Percentiles rank a stretch among this genome's conserved stretches.
These are phyloP conservation scores for Isoetes taiwanensis DNA, from an alignment of 75 land plant species.

Conservation along the genomic window DNA sequence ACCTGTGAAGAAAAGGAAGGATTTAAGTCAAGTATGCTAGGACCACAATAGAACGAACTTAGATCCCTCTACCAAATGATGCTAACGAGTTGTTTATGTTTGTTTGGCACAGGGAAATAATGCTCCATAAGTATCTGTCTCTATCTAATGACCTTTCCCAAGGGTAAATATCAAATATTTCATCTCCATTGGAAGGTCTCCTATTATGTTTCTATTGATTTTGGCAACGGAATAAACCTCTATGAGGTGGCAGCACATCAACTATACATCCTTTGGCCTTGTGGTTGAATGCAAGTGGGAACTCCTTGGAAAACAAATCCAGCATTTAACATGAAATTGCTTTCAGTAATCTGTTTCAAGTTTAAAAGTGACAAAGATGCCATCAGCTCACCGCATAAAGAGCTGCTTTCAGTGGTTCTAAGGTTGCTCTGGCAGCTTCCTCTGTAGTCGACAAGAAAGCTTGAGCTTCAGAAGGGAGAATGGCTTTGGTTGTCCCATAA, in stretches of 20 bases:
- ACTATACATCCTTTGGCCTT: too few species aligned
- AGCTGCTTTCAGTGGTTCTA: constrained; percentile 36
- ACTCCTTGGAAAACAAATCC: too few species aligned
- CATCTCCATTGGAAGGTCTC: background rate
- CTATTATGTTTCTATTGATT: background rate
- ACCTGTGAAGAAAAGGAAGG: too few species aligned
- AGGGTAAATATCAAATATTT: background rate
- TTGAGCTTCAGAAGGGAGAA: constrained; percentile 53
- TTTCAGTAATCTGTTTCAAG: background rate
- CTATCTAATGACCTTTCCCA: background rate
- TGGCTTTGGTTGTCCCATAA: constrained; percentile 49
- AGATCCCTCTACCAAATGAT: too few species aligned
- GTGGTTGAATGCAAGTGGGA: too few species aligned
- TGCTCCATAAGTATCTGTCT: too few species aligned
- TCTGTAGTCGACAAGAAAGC: constrained; percentile 34
- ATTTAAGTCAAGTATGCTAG: background rate
- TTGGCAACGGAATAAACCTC: background rate
- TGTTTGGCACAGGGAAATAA: background rate
- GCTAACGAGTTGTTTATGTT: too few species aligned
- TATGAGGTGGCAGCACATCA: too few species aligned
- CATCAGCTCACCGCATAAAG: constrained; percentile 44
- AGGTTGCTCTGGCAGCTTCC: constrained; percentile 23
- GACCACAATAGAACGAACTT: too few species aligned
- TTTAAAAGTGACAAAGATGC: background rate
- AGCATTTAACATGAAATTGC: too few species aligned